Evolutionary conservation across 129 eudicot species (phyloP).

Genomic region (Scalesia atractyloides): DNA sequence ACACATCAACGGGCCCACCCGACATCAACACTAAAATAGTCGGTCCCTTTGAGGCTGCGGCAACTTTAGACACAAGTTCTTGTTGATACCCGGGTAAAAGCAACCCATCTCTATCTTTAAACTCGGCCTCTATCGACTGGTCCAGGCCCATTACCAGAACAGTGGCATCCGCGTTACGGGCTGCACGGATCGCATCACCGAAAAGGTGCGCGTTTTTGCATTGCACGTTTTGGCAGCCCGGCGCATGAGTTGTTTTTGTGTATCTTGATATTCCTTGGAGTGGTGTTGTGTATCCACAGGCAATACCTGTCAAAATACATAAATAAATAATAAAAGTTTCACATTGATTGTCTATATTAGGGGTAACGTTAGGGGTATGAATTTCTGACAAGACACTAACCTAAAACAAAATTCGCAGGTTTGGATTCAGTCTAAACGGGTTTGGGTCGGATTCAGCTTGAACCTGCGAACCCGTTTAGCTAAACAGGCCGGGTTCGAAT

Average conservation of each 20-base stretch:
- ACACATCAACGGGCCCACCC: constrained; percentile 73
- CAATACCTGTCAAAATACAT: constrained; percentile 30
- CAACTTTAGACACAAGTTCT: constrained; percentile 71
- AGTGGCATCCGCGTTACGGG: constrained; percentile 73
- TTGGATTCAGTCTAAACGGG: no score
- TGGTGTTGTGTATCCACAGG: constrained; percentile 79
- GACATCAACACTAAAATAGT: constrained; percentile 63
- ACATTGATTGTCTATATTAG: not conserved
- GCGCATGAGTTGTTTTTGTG: constrained; percentile 51
- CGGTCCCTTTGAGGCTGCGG: constrained; percentile 69
- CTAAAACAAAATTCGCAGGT: no score
- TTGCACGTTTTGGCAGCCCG: constrained; percentile 63
- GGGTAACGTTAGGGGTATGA: no score
- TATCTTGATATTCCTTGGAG: constrained; percentile 72
- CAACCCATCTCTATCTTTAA: constrained; percentile 61
- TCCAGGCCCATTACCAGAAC: constrained; percentile 77
- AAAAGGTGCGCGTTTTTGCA: constrained; percentile 50
- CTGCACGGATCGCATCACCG: constrained; percentile 64
- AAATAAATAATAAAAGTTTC: not conserved
- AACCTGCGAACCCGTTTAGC: not conserved
- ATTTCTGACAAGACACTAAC: no score
- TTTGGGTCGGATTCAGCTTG: not conserved
- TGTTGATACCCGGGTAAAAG: constrained; percentile 73
- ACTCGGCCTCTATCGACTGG: constrained; percentile 82
- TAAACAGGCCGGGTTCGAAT: no score